These are phyloP conservation scores for Chaetoceros muelleri DNA, from an alignment of 108 stramenopile species.

Conservation along the genomic window DNA sequence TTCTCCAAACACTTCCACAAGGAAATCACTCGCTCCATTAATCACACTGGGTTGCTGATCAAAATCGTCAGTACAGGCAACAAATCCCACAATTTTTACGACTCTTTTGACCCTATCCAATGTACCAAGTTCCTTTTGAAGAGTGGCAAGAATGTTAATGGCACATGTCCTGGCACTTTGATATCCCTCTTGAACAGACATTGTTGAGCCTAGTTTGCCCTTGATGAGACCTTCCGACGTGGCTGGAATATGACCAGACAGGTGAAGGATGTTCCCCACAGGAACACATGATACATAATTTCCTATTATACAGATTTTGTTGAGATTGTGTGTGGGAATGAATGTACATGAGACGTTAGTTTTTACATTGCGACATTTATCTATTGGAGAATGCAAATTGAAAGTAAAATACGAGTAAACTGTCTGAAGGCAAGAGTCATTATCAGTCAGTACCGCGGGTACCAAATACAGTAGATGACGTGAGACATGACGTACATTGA, in stretches of 20 bases:
- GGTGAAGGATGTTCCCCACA: neutral
- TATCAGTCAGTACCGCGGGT: too few species aligned
- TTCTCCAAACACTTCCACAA: slow-evolving; percentile 56
- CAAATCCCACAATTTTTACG: slow-evolving; percentile 47
- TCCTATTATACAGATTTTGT: neutral
- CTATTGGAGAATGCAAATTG: too few species aligned
- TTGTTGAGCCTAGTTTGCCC: slow-evolving; percentile 4
- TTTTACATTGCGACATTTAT: too few species aligned
- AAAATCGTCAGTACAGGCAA: slow-evolving; percentile 57
- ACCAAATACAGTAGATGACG: neutral
- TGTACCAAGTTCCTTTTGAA: slow-evolving; percentile 41
- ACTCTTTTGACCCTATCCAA: slow-evolving; percentile 39
- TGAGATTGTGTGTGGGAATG: too few species aligned
- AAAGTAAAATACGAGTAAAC: too few species aligned
- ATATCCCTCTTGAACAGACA: slow-evolving; percentile 50
- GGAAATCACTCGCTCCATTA: slow-evolving; percentile 60
- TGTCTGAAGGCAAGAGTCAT: too few species aligned
- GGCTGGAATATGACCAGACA: neutral
- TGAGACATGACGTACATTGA: neutral
- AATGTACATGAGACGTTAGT: too few species aligned
- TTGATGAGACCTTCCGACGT: neutral
- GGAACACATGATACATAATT: neutral
- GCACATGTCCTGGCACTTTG: slow-evolving; percentile 49
- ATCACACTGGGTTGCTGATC: slow-evolving; percentile 47
- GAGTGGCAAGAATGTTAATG: slow-evolving; percentile 48